Evolutionary conservation across 352 stramenopile species (phyloP).

Genomic region (Phytophthora fragariaefolia): DNA sequence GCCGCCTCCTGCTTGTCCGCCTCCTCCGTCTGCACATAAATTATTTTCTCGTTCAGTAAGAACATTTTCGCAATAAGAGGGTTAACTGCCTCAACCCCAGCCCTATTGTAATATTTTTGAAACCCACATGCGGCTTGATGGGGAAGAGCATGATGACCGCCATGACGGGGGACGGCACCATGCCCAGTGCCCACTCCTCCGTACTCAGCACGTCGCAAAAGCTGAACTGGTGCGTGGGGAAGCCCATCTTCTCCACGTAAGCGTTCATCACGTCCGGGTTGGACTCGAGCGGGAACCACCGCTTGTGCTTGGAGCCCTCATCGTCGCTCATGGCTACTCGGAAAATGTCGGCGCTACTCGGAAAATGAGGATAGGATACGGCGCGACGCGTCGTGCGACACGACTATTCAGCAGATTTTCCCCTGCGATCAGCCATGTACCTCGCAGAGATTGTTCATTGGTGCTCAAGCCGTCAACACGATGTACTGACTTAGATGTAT

Average conservation of each 20-base stretch:
- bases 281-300: conserved; percentile 93
- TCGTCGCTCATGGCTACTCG: conserved; percentile 49
- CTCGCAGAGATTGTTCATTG: too few species aligned
- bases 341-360: too few species aligned
- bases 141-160: conserved; percentile 97
- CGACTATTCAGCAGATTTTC: too few species aligned
- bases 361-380: not conserved
- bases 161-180: conserved; percentile 94
- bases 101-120: conserved; percentile 2
- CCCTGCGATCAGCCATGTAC: too few species aligned
- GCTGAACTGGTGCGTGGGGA: conserved; percentile 82
- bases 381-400: too few species aligned
- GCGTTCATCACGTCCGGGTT: conserved; percentile 96
- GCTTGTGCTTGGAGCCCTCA: conserved; percentile 59
- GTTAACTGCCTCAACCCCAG: conserved; percentile 9
- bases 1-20: conserved; percentile 74
- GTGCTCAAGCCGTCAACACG: too few species aligned
- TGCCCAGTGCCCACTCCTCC: conserved; percentile 96
- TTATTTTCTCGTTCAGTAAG: too few species aligned
- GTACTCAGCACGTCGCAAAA: conserved; percentile 97
- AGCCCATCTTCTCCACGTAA: conserved; percentile 95
- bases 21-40: conserved; percentile 79
- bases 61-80: conserved; percentile 10
- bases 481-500: too few species aligned
- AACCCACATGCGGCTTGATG: conserved; percentile 88